A percentile compares a stretch with the other conserved stretches of the same genome.
phyloP scores from a whole-genome alignment of 1,284 basidiomycete species.

The Rhodotorula glutinis region DNA sequence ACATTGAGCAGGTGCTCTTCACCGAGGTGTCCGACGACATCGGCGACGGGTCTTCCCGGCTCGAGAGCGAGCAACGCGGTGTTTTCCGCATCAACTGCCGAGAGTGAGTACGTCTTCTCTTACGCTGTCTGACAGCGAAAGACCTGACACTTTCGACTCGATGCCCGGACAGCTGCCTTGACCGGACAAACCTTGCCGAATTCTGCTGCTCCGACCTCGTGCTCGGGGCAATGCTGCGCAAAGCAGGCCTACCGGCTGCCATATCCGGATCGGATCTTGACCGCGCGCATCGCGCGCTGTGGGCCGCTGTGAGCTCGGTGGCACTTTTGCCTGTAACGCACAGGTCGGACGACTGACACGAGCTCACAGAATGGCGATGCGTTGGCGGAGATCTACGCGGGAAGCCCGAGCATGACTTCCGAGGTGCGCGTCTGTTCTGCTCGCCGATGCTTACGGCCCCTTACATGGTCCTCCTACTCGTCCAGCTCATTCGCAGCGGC shows the following conservation, averaged over 20 bases:
- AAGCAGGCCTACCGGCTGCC: not conserved
- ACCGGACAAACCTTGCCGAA: not conserved
- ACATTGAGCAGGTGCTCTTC: no score
- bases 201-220: not conserved
- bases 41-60: not conserved
- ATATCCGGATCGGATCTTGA: not conserved
- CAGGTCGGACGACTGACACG: not conserved
- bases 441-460: not conserved
- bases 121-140: no score
- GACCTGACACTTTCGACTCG: no score
- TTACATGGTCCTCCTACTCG: not conserved
- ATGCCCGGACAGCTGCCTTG: not conserved
- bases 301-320: not conserved
- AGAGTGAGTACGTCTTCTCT: not conserved
- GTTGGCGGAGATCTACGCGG: not conserved
- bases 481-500: not conserved
- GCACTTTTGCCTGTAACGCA: not conserved
- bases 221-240: not conserved
- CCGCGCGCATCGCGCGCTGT: not conserved
- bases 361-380: not conserved
- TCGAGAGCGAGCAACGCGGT: not conserved
- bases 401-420: not conserved
- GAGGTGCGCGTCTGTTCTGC: not conserved
- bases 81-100: conserved; percentile 1
- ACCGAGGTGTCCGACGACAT: not conserved